These are phyloP conservation scores for Amylocarpus encephaloides DNA, from an alignment of 2,329 filamentous ascomycete species.

Conservation along the genomic window DNA sequence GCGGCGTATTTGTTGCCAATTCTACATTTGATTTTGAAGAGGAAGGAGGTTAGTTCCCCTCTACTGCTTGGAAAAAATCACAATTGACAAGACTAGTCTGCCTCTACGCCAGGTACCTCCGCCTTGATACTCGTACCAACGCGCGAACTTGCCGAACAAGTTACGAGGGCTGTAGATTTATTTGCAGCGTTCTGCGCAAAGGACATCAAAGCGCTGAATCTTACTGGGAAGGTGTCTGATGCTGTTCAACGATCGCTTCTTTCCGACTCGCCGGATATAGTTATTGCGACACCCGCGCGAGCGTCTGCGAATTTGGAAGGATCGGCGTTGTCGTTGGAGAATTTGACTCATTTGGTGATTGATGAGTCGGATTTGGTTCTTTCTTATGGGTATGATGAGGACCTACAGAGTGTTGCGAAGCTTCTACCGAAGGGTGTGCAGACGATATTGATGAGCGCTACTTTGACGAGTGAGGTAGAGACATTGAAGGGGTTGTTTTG, in stretches of 20 bases:
- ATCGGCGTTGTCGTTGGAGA: conserved; percentile 62
- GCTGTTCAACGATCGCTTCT: conserved; percentile 82
- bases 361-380: conserved; percentile 93
- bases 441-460: conserved; percentile 90
- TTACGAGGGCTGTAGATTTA: conserved; percentile 68
- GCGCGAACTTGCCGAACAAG: conserved; percentile 87
- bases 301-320: conserved; percentile 72
- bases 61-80: not conserved
- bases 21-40: conserved; percentile 75
- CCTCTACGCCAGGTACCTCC: conserved; percentile 51
- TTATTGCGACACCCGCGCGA: conserved; percentile 85
- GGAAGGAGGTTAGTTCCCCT: conserved; percentile 53
- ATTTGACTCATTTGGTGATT: conserved; percentile 69
- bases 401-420: conserved; percentile 72
- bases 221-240: conserved; percentile 86
- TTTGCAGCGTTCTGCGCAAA: conserved; percentile 81
- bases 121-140: conserved; percentile 92
- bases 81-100: conserved; percentile 35
- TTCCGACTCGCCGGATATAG: conserved; percentile 77
- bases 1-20: conserved; percentile 90
- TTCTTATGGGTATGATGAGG: conserved; percentile 90
- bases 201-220: conserved; percentile 73
- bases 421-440: conserved; percentile 79
- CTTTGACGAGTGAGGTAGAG: conserved; percentile 80
- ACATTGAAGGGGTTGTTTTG: conserved; percentile 81